Evolutionary conservation across 768 basidiomycete species (phyloP), one percentile per base, ranked within the genome.

Genomic region (Leucocoprinus leucothites): DNA sequence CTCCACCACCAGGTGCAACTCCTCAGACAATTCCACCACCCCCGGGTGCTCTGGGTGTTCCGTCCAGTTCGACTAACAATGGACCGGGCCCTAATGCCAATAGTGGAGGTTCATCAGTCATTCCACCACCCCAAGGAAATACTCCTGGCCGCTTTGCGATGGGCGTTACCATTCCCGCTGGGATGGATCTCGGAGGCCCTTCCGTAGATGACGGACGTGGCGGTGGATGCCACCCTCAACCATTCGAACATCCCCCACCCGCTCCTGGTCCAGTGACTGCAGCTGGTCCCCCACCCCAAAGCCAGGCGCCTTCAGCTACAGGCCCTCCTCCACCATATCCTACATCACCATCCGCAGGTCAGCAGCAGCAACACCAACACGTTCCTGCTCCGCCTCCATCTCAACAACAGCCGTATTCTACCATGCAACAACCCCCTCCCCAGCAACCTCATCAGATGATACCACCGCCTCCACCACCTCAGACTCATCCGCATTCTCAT

Each of bases 11-110:
- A 64, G 9, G 18, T 2, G 16, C 28, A 9, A 21, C 72, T 43
- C 69, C 68, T 8, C 64, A 67, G 5, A 57, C 57, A 9, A 73
- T 73, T 49, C 72, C 72, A 0, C 74, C 74, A 5, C 73, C 75
- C 6, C 64, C 66, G 7, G 67, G 70, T 42, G 62, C 67, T 5
- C 57, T 58, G 5, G 57, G 48, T 22, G 53, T 42, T 25, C 44
- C 34, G n/a, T 44, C 56, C 31, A 31, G 6, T 13, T 56, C 62
- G 1, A 49, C 64, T n/a, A n/a, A n/a, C n/a, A n/a, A n/a, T n/a
- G n/a, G n/a, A n/a, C n/a, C n/a, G n/a, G n/a, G n/a, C n/a, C n/a
- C n/a, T n/a, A n/a, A n/a, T n/a, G n/a, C n/a, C 28, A 47, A 31
- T 47, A 28, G 16, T 31, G 51, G 25, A 9, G 3, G 16, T 28